phyloP scores from a whole-genome alignment of 441 rosid species.

The Dalechampia spathulata region DNA sequence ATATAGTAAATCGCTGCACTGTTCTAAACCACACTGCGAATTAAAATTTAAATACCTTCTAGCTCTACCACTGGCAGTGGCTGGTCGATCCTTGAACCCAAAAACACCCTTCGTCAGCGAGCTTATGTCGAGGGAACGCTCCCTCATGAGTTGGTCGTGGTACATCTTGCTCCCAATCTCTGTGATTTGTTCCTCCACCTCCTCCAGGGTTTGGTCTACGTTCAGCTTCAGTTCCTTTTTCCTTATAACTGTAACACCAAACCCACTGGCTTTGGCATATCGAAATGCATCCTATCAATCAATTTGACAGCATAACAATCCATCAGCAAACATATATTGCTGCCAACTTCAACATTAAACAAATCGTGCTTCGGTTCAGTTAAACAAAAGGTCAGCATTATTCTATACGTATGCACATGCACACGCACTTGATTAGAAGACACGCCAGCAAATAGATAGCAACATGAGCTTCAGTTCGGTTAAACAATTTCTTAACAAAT shows the following conservation, averaged over 20 bases:
- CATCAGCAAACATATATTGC: too few relatives aligned
- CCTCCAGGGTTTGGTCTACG: constrained; percentile 74
- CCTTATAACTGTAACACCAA: constrained; percentile 73
- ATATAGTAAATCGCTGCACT: neutral
- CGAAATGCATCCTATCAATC: constrained; percentile 70
- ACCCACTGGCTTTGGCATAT: constrained; percentile 83
- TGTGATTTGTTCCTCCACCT: constrained; percentile 65
- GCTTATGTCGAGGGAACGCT: constrained; percentile 64
- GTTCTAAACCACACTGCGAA: neutral
- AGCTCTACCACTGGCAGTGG: too few relatives aligned
- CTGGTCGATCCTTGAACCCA: constrained; percentile 28
- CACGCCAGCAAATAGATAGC: too few relatives aligned
- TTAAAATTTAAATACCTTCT: constrained; percentile 28
- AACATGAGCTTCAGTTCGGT: neutral
- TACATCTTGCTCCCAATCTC: constrained; percentile 89
- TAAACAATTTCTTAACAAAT: neutral
- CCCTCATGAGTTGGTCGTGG: constrained; percentile 70
- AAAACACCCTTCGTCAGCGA: constrained; percentile 76
- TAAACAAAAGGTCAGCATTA: too few relatives aligned
- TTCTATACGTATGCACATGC: too few relatives aligned
- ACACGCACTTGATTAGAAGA: too few relatives aligned
- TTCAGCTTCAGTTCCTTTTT: constrained; percentile 69
- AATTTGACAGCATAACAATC: too few relatives aligned
- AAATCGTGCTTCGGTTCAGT: too few relatives aligned
- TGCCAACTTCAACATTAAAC: too few relatives aligned